phyloP scores from a whole-genome alignment of 1,284 basidiomycete species.

The Ganoderma sinense region DNA sequence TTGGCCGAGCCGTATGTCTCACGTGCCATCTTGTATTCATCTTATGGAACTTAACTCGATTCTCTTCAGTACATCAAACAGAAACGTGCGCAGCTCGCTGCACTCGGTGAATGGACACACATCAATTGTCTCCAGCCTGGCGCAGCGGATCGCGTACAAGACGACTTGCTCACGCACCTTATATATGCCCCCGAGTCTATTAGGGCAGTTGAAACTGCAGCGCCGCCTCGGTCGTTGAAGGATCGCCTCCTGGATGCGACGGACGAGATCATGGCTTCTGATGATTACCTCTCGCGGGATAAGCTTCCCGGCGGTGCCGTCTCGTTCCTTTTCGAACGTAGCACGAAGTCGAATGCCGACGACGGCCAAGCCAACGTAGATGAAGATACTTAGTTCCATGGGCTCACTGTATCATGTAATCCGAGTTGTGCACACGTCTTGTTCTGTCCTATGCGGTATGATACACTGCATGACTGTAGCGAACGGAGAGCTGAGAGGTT shows the following conservation, averaged over 20 bases:
- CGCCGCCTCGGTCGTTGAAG: slow-evolving; percentile 12
- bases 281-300: slow-evolving; percentile 14
- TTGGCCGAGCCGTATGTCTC: slow-evolving; percentile 59
- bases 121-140: slow-evolving; percentile 70
- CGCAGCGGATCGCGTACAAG: slow-evolving; percentile 59
- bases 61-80: slow-evolving; percentile 68
- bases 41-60: slow-evolving; percentile 6
- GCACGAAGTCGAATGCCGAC: slow-evolving; percentile 16
- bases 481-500: neutral
- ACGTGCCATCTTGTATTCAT: neutral
- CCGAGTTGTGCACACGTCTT: neutral
- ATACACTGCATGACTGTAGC: neutral
- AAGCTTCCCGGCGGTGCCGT: slow-evolving; percentile 26
- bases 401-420: neutral
- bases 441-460: neutral
- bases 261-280: slow-evolving; percentile 15
- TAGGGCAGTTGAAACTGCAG: slow-evolving; percentile 21
- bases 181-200: slow-evolving; percentile 45
- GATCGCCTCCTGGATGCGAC: slow-evolving; percentile 19
- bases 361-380: slow-evolving; percentile 13
- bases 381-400: slow-evolving; percentile 8
- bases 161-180: slow-evolving; percentile 67
- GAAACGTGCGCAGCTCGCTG: slow-evolving; percentile 81
- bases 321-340: slow-evolving; percentile 31
- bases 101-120: slow-evolving; percentile 90